Evolutionary conservation across 2,329 filamentous ascomycete species (phyloP), one percentile per base, ranked within the genome.

Genomic region (Fusarium hostae): DNA sequence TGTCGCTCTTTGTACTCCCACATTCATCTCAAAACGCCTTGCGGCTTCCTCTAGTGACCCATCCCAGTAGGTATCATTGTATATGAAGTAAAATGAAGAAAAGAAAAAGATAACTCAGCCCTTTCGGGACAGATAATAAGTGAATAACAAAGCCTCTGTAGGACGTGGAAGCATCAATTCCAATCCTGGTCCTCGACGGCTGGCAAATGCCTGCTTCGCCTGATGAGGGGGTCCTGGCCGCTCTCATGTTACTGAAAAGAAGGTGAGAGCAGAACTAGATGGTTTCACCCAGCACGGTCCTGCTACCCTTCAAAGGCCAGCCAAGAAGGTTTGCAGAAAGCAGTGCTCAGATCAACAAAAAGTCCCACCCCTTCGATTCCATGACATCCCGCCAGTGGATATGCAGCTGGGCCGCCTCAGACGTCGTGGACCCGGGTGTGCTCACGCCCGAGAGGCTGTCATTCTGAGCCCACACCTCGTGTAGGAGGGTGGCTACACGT

Each of bases 361-460:
- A 96, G 81, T 97, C 94, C 95, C 94, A 97, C 76, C 90, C 90
- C 85, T 95, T 96, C 84, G 91, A 89, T 83, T 89, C 90, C 94
- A 98, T 97, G 79, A 95, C 89, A 83, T 97, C 93, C 84, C 95
- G 88, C 95, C 95, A 98, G 90, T 95, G 94, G 82, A 97, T 89
- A 84, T 92, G 91, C 79, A 89, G 90, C 82, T 83, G 81, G 76
- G 80, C 78, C 64, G 79, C 80, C 63, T 82, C 81, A 35, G 80
- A 80, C 44, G 75, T 77, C 34, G 78, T 76, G 41, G 81, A 81
- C 24, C 80, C 78, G 24, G 81, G 80, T 48, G 78, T 78, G 78
- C 79, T 80, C 16, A 74, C 78, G 37, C 75, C 76, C 50, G 79
- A 81, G 70, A 84, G 79, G 74, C 82, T 87, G 75, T 90, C 90